These are phyloP conservation scores for Solanum hybrid DNA, from an alignment of 305 asterid genomes.

Conservation along the genomic window DNA sequence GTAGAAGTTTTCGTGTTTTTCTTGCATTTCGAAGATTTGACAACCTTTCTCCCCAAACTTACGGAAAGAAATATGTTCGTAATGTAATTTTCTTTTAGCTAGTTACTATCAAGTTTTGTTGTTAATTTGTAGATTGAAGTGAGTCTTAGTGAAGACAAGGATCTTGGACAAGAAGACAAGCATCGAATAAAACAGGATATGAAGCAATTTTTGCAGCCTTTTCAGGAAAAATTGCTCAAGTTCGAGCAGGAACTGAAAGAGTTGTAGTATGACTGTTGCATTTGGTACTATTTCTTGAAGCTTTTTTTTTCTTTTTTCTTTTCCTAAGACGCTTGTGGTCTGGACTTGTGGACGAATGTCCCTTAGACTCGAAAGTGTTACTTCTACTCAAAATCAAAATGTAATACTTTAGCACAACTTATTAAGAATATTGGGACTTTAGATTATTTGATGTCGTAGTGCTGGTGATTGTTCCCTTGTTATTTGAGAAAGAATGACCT, in stretches of 20 bases:
- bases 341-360: constrained; percentile 17
- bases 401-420: not conserved
- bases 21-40: not conserved
- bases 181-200: constrained; percentile 42
- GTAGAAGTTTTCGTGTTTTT: not conserved
- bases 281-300: not conserved
- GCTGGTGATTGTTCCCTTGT: not conserved
- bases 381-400: not conserved
- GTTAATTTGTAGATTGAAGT: constrained; percentile 47
- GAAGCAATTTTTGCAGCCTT: constrained; percentile 56
- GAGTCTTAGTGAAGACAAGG: constrained; percentile 56
- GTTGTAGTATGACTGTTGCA: constrained; percentile 17
- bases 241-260: constrained; percentile 84
- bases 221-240: constrained; percentile 44
- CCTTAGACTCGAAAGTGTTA: not conserved
- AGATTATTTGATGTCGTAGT: not conserved
- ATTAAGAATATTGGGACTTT: not conserved
- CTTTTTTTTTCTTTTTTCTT: not conserved
- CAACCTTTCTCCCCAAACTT: not conserved
- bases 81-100: not conserved
- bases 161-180: constrained; percentile 48
- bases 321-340: constrained; percentile 34
- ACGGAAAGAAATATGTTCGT: not conserved
- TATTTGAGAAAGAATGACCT: not conserved
- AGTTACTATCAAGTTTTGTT: not conserved